These are phyloP conservation scores for Scheffersomyces quercinus DNA, from an alignment of 1,139 yeast species.

Conservation along the genomic window DNA sequence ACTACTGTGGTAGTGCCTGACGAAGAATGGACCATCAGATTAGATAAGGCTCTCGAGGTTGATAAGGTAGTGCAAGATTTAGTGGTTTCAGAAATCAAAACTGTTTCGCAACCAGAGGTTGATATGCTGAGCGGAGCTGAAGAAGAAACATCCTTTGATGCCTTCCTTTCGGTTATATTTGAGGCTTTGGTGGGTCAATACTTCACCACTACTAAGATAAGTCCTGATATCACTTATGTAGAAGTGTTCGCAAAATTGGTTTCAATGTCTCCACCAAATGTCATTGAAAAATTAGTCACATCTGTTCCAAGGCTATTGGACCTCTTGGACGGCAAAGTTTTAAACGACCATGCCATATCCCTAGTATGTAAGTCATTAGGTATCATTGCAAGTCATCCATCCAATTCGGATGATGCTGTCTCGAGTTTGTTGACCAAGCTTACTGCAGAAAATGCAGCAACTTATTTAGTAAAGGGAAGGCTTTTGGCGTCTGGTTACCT, in stretches of 20 bases:
- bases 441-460: slow-evolving; percentile 10
- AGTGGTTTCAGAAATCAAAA: slow-evolving; percentile 28
- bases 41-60: slow-evolving; percentile 69
- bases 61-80: slow-evolving; percentile 54
- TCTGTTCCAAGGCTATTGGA: slow-evolving; percentile 20
- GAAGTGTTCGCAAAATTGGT: slow-evolving; percentile 32
- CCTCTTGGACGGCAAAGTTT: slow-evolving; percentile 22
- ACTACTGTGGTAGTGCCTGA: slow-evolving; percentile 64
- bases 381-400: slow-evolving; percentile 53
- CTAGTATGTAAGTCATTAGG: slow-evolving; percentile 54
- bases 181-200: slow-evolving; percentile 30
- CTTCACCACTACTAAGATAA: slow-evolving; percentile 2
- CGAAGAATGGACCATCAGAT: slow-evolving; percentile 71
- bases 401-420: slow-evolving; percentile 13
- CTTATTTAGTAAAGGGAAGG: slow-evolving; percentile 22
- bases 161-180: slow-evolving; percentile 25
- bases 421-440: slow-evolving; percentile 10
- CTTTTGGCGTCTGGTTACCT: slow-evolving; percentile 47
- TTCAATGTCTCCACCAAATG: slow-evolving; percentile 34
- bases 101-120: slow-evolving; percentile 13
- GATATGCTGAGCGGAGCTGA: slow-evolving; percentile 16
- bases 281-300: slow-evolving; percentile 24
- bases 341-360: slow-evolving; percentile 34
- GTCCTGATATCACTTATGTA: slow-evolving; percentile 23
- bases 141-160: slow-evolving; percentile 13